Evolutionary conservation across 1,284 basidiomycete genomes (phyloP).

Genomic region (Hypsizygus ulmarius): DNA sequence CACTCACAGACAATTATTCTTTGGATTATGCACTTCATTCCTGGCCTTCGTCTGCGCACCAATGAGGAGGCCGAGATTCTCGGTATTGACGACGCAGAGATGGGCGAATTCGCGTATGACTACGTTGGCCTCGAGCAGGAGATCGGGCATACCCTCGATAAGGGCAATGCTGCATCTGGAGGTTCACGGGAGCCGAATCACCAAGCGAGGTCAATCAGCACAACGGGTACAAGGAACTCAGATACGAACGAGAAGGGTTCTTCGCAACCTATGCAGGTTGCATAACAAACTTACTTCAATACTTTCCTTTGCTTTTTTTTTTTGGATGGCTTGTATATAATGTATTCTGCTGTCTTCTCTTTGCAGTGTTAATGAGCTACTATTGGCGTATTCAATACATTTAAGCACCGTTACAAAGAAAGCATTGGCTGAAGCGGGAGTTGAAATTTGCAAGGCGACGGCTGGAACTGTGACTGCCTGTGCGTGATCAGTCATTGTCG

Average conservation of each 20-base stretch:
- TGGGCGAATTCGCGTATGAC: constrained; percentile 95
- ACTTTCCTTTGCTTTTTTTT: background rate
- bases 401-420: background rate
- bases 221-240: constrained; percentile 5
- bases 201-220: constrained; percentile 11
- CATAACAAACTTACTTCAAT: background rate
- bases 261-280: background rate
- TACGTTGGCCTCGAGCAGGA: constrained; percentile 77
- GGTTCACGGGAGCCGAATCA: constrained; percentile 26
- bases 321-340: background rate
- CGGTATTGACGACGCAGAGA: constrained; percentile 91
- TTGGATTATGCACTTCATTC: constrained; percentile 93
- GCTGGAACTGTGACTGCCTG: background rate
- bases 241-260: constrained; percentile 8
- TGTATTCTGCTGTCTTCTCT: background rate
- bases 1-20: constrained; percentile 71
- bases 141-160: constrained; percentile 22
- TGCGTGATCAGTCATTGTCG: background rate
- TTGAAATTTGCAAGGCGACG: no score
- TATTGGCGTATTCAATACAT: background rate
- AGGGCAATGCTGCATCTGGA: constrained; percentile 14
- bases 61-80: constrained; percentile 86
- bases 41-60: constrained; percentile 76
- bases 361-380: background rate
- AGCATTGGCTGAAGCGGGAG: no score